phyloP scores from a whole-genome alignment of 1,139 yeast species.

The Scheffersomyces illinoinensis region DNA sequence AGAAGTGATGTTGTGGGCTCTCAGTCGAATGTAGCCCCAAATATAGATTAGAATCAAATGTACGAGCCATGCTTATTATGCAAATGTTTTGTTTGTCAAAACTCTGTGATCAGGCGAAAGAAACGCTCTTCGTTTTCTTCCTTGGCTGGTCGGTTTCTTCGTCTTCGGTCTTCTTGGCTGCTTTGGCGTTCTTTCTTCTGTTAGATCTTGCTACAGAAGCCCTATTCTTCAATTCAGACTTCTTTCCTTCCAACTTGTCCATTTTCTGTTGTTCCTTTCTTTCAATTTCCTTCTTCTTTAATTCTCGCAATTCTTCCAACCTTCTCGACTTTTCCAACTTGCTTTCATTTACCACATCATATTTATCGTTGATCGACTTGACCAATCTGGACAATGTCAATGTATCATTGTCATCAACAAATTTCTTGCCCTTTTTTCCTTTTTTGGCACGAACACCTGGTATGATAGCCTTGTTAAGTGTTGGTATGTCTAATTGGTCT shows the following conservation, averaged over 20 bases:
- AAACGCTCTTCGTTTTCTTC: constrained; percentile 37
- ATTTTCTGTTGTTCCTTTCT: constrained; percentile 72
- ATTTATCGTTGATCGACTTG: constrained; percentile 76
- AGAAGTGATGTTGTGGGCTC: neutral
- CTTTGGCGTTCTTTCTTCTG: constrained; percentile 71
- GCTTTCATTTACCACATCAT: constrained; percentile 82
- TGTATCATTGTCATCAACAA: constrained; percentile 72
- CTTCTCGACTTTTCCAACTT: constrained; percentile 87
- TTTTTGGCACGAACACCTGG: constrained; percentile 79
- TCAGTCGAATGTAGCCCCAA: neutral
- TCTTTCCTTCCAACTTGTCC: constrained; percentile 72
- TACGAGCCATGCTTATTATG: neutral
- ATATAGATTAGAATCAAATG: neutral
- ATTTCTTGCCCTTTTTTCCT: constrained; percentile 93
- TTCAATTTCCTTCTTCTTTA: constrained; percentile 84
- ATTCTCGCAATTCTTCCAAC: constrained; percentile 84
- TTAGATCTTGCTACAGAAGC: constrained; percentile 66
- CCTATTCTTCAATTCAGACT: constrained; percentile 70
- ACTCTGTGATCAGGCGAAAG: constrained; percentile 34
- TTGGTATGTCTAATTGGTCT: constrained; percentile 75
- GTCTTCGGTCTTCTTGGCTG: constrained; percentile 38
- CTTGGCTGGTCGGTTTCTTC: constrained; percentile 22
- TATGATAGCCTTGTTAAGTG: constrained; percentile 74
- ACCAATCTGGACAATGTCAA: constrained; percentile 67
- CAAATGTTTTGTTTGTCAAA: neutral